These are phyloP conservation scores for Luzula sylvatica DNA, from an alignment of 176 grass and related monocot genomes.

Conservation along the genomic window DNA sequence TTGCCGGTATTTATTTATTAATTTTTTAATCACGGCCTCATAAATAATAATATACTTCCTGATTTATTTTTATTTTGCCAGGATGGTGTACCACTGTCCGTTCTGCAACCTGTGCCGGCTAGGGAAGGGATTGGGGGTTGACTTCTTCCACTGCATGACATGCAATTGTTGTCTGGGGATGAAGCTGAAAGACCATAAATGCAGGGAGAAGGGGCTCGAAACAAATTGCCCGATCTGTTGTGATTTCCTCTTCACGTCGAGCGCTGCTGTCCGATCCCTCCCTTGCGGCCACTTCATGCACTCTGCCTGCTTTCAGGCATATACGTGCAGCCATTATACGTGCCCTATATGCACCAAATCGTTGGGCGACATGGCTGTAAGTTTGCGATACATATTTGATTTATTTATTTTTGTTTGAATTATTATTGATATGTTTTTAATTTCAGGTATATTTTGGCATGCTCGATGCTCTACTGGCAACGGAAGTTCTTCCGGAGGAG, in stretches of 20 bases:
- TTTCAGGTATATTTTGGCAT: constrained; percentile 97
- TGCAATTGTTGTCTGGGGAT: constrained; percentile 99
- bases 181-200: constrained; percentile 88
- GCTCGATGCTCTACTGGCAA: constrained; percentile 93
- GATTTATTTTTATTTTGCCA: constrained; percentile 21
- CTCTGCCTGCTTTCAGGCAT: constrained; percentile 99
- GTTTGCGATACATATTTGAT: constrained; percentile 10
- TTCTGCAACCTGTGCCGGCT: constrained; percentile 98
- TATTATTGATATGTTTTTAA: background rate
- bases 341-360: constrained; percentile 98
- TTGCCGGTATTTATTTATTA: constrained; percentile 1
- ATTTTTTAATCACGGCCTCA: background rate
- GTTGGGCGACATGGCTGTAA: constrained; percentile 96
- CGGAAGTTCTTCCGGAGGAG: constrained; percentile 91
- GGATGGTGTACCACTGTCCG: constrained; percentile 88
- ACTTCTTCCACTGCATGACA: constrained; percentile 99
- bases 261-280: constrained; percentile 77
- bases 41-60: background rate
- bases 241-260: constrained; percentile 97
- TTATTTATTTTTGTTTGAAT: constrained; percentile 11
- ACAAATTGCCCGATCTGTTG: constrained; percentile 99
- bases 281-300: constrained; percentile 99
- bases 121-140: constrained; percentile 86
- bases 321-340: constrained; percentile 97
- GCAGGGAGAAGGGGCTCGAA: constrained; percentile 91